A percentile compares a stretch with the other conserved stretches of the same genome.
Evolutionary conservation across 1,284 basidiomycete species (phyloP).

Genomic region (Wallemia ichthyophaga): DNA sequence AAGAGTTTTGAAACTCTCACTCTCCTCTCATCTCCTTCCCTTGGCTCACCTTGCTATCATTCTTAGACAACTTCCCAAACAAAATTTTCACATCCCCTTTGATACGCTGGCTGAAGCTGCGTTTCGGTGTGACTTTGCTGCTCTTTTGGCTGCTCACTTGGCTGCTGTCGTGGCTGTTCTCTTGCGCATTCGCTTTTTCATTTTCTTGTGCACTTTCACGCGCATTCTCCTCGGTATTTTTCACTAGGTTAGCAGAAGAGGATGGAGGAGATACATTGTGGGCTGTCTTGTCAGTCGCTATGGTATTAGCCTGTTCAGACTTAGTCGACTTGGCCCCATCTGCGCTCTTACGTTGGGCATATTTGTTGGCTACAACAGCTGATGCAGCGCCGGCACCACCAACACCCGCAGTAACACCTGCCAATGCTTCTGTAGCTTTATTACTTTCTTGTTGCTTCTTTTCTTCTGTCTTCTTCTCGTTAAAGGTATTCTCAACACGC

Average conservation of each 20-base stretch:
- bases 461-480: not conserved
- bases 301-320: not conserved
- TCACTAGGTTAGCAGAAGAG: not conserved
- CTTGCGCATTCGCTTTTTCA: too few species aligned
- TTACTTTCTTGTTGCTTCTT: not conserved
- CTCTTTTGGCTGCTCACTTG: too few species aligned
- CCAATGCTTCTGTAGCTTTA: not conserved
- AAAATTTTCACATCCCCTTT: not conserved
- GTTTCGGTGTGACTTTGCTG: not conserved
- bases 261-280: not conserved
- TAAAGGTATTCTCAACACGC: not conserved
- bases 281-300: not conserved
- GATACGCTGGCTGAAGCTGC: not conserved
- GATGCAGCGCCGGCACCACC: not conserved
- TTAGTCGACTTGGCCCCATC: not conserved
- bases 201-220: too few species aligned
- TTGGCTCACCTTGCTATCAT: not conserved
- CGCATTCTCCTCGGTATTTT: not conserved
- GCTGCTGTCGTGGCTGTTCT: too few species aligned
- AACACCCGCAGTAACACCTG: not conserved
- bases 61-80: not conserved
- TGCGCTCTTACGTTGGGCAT: not conserved
- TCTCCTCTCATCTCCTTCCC: too few species aligned
- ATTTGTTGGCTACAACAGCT: not conserved
- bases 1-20: too few species aligned